Conservation (phyloP, 305 asterid genomes). For the Ilex paraguariensis region DNA sequence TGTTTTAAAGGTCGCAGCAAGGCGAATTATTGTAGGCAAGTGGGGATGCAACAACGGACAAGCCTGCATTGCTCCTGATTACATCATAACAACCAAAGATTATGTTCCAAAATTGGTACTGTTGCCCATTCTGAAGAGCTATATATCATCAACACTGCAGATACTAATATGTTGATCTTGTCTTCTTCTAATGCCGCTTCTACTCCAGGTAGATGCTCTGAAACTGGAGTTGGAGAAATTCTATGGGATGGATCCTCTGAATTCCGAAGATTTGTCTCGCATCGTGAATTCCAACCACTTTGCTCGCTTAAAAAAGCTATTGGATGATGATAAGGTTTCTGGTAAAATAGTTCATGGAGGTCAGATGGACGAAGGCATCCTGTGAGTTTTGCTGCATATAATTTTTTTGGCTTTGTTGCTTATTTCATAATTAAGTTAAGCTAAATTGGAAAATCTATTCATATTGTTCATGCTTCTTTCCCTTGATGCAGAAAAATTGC, state of each 20-base stretch:
- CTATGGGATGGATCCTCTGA: slow-evolving; percentile 80
- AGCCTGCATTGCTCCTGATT: slow-evolving; percentile 89
- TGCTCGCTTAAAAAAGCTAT: slow-evolving; percentile 48
- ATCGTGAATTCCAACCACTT: slow-evolving; percentile 69
- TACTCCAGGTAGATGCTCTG: slow-evolving; percentile 53
- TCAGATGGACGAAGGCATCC: slow-evolving; percentile 52
- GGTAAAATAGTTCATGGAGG: slow-evolving; percentile 83
- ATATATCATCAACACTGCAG: neutral
- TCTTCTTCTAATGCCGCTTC: slow-evolving; percentile 14
- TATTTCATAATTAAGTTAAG: neutral
- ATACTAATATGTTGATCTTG: neutral
- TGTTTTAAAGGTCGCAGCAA: slow-evolving; percentile 54
- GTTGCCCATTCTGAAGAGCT: slow-evolving; percentile 8
- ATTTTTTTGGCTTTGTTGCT: slow-evolving; percentile 2
- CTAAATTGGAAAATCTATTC: neutral
- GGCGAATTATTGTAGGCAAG: slow-evolving; percentile 77
- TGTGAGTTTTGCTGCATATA: slow-evolving; percentile 43
- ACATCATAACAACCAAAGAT: slow-evolving; percentile 60
- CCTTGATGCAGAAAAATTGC: slow-evolving; percentile 58
- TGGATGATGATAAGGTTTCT: slow-evolving; percentile 72
- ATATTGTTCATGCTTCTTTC: neutral
- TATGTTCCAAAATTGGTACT: slow-evolving; percentile 62
- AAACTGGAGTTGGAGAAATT: slow-evolving; percentile 62
- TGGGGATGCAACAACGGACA: slow-evolving; percentile 97
- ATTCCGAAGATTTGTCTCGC: slow-evolving; percentile 65